Evolutionary conservation across 108 stramenopile genomes (phyloP).

Genomic region (Nannochloropsis salina): DNA sequence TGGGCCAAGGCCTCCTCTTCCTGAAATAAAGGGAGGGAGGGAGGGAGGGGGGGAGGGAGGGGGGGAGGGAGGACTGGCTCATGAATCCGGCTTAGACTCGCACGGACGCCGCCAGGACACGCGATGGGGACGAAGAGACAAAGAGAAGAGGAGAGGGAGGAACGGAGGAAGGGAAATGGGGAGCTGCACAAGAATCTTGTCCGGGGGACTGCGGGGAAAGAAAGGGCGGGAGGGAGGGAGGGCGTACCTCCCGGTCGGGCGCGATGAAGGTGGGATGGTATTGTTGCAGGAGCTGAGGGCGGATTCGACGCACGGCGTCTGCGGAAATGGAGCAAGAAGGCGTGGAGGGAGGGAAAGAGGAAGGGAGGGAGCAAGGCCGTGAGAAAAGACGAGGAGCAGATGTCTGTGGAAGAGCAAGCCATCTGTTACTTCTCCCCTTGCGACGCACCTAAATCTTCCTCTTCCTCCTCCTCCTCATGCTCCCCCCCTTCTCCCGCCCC

Average conservation of each 20-base stretch:
- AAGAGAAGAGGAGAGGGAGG: too few relatives aligned
- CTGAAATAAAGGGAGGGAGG: not conserved
- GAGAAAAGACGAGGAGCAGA: too few relatives aligned
- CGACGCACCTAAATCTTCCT: not conserved
- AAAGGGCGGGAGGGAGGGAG: not conserved
- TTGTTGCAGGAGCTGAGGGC: conserved; percentile 10
- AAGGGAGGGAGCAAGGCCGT: not conserved
- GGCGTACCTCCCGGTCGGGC: not conserved
- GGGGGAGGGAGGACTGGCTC: too few relatives aligned
- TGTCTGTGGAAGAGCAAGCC: too few relatives aligned
- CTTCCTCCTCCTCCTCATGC: not conserved
- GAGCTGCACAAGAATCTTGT: too few relatives aligned
- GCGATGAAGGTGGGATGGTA: not conserved
- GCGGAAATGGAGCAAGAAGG: not conserved
- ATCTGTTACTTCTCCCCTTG: too few relatives aligned
- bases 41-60: too few relatives aligned
- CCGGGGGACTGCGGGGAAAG: too few relatives aligned
- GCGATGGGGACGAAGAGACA: too few relatives aligned
- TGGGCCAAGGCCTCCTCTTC: not conserved
- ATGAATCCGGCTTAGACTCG: too few relatives aligned
- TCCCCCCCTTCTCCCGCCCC: not conserved
- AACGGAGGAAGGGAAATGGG: not conserved
- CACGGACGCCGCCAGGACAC: too few relatives aligned
- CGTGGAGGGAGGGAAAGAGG: conserved; percentile 5
- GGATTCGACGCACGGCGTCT: not conserved